Conservation (phyloP, 139 green algal genomes). For the Haematococcus sp. region DNA sequence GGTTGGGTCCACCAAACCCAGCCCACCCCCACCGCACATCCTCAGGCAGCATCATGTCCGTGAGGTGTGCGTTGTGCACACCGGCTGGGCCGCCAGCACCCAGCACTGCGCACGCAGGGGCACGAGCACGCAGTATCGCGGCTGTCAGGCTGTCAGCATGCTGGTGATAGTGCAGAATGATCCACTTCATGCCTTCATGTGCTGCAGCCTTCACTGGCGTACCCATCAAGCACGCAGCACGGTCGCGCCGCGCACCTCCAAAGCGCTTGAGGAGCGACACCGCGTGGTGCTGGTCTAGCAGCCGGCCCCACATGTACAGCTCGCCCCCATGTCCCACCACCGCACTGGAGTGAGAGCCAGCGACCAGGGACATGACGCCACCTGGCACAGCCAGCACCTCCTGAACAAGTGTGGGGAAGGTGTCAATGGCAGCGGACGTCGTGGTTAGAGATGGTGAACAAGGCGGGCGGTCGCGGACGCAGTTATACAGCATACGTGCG, state of each 20-base stretch:
- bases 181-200: too few relatives aligned
- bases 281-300: slow-evolving; percentile 46
- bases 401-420: slow-evolving; percentile 10
- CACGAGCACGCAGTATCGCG: too few relatives aligned
- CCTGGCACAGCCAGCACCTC: slow-evolving; percentile 35
- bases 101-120: too few relatives aligned
- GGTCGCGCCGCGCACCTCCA: too few relatives aligned
- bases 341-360: slow-evolving; percentile 47
- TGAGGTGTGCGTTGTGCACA: background rate
- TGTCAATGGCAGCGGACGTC: background rate
- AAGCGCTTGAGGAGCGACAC: slow-evolving; percentile 14
- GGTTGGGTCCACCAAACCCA: slow-evolving; percentile 40
- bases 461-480: too few relatives aligned
- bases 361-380: slow-evolving; percentile 23
- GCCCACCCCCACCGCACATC: slow-evolving; percentile 33
- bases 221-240: too few relatives aligned
- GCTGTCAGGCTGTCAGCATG: too few relatives aligned
- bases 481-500: too few relatives aligned
- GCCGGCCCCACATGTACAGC: slow-evolving; percentile 60
- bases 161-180: too few relatives aligned
- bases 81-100: too few relatives aligned
- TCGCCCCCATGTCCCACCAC: slow-evolving; percentile 45
- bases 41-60: slow-evolving; percentile 9
- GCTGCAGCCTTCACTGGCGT: too few relatives aligned
- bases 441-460: too few relatives aligned